Evolutionary conservation across 1,284 basidiomycete species (phyloP), one percentile per base, ranked within the genome.

Genomic region (Dichomitus squalens): DNA sequence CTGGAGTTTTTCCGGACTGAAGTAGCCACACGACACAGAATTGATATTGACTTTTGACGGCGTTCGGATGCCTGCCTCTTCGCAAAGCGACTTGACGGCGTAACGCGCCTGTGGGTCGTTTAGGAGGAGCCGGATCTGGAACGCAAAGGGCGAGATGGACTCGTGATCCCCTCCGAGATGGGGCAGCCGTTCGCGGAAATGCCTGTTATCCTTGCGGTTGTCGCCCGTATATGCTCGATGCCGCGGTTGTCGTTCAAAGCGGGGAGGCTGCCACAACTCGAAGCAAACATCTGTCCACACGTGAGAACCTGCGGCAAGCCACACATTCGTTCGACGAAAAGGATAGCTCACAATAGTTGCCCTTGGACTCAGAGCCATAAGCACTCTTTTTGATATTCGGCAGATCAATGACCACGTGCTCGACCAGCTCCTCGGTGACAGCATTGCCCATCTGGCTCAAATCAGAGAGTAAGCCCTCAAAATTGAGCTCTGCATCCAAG

Each of bases 111-210:
- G 75, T n/a, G 67, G 62, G 14, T 72, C 70, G 39, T 74, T 72
- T 1, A 90, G 74, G 7, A 83, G 65, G 38, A 90, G 64, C 16
- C 88, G 83, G n/a, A 90, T 65, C 44, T 90, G 85, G 53, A 82
- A 80, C 2, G 85, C 85, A 64, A 85, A 90, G 5, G 84, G 80
- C 0, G 85, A 79, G 40, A 89, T 75, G 5, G 68, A 61, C 38
- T 65, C 71, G 59, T 90, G 88, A 4, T 76, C 74, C 16, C 76
- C 70, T 60, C 86, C 75, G 34, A 90, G 66, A 41, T 75, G 75
- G n/a, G 80, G 79, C 18, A 89, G 73, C 12, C 88, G 78, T 43
- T 79, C 76, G 44, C 81, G 82, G 63, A 76, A 81, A 59, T 80
- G 80, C 43, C 68, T 61, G 27, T 68, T 70, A 65, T 82, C 79